A percentile compares a stretch with the other conserved stretches of the same genome.
phyloP scores from a whole-genome alignment of 2,329 filamentous ascomycete species.

The Aspergillus texensis region DNA sequence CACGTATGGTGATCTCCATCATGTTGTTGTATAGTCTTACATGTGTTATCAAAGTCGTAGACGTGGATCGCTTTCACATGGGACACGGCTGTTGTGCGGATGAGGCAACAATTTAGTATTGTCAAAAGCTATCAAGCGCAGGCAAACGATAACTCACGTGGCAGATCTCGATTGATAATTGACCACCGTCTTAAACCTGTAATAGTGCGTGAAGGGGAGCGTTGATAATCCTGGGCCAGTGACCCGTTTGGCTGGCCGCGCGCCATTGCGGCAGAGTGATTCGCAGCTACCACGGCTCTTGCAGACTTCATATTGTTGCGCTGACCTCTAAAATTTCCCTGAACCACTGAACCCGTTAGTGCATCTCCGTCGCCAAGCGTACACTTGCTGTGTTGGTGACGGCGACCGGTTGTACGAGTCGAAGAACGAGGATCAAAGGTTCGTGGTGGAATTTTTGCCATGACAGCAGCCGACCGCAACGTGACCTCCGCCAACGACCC shows the following conservation, averaged over 20 bases:
- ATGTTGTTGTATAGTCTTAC: slow-evolving; percentile 53
- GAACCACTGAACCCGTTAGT: slow-evolving; percentile 8
- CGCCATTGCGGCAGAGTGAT: slow-evolving; percentile 28
- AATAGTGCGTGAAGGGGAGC: slow-evolving; percentile 55
- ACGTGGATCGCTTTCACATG: slow-evolving; percentile 81
- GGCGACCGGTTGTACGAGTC: background rate
- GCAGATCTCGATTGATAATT: slow-evolving; percentile 70
- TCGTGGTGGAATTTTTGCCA: slow-evolving; percentile 16
- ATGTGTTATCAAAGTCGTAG: slow-evolving; percentile 97
- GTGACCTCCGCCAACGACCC: slow-evolving; percentile 20
- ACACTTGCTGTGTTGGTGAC: slow-evolving; percentile 4
- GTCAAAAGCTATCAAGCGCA: background rate
- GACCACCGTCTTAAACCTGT: slow-evolving; percentile 86
- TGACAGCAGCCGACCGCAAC: slow-evolving; percentile 18
- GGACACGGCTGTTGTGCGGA: slow-evolving; percentile 54
- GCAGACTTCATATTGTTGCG: slow-evolving; percentile 36
- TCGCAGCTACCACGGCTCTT: slow-evolving; percentile 38
- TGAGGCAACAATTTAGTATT: background rate
- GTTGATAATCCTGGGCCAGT: slow-evolving; percentile 24
- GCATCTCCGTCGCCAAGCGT: slow-evolving; percentile 6
- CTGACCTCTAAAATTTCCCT: slow-evolving; percentile 4
- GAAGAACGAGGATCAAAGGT: background rate
- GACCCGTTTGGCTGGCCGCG: slow-evolving; percentile 31
- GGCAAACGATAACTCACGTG: slow-evolving; percentile 51
- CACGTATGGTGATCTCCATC: background rate